phyloP scores from a whole-genome alignment of 2,329 filamentous ascomycete genomes.

The Emmonsia crescens region DNA sequence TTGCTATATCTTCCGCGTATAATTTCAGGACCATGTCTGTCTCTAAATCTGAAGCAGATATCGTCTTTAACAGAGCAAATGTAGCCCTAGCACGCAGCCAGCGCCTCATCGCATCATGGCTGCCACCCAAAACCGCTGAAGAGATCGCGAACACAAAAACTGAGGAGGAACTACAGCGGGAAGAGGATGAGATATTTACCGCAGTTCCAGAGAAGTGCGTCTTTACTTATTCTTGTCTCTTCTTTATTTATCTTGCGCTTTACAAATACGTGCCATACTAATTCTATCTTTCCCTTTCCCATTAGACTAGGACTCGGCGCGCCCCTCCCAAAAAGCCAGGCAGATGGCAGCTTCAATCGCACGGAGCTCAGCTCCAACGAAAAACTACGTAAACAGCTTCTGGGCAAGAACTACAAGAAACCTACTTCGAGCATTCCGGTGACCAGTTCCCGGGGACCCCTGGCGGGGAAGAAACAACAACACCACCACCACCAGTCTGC shows the following conservation, averaged over 20 bases:
- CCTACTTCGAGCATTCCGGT: conserved; percentile 11
- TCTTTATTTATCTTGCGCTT: background rate
- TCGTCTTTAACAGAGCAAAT: conserved; percentile 45
- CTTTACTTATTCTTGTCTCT: background rate
- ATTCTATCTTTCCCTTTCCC: conserved; percentile 4
- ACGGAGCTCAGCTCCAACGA: conserved; percentile 34
- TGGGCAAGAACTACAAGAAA: conserved; percentile 33
- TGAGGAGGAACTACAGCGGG: conserved; percentile 36
- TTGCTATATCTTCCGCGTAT: background rate
- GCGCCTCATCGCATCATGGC: conserved; percentile 45
- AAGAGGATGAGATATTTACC: conserved; percentile 45
- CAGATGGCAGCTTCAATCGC: conserved; percentile 31
- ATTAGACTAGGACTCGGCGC: conserved; percentile 39
- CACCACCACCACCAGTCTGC: background rate
- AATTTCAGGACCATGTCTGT: conserved; percentile 19
- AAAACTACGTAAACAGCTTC: conserved; percentile 34
- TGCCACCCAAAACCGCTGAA: conserved; percentile 37
- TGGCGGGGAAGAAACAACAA: background rate
- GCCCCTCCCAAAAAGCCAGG: conserved; percentile 32
- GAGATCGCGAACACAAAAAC: conserved; percentile 30
- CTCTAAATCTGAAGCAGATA: conserved; percentile 38
- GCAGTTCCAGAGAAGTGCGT: conserved; percentile 44
- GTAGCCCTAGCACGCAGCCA: conserved; percentile 45
- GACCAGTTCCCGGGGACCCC: background rate
- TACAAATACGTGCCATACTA: conserved; percentile 1